A percentile compares a stretch with the other conserved stretches of the same genome.
phyloP scores from a whole-genome alignment of 108 stramenopile genomes.

The Discostella pseudostelligera region DNA sequence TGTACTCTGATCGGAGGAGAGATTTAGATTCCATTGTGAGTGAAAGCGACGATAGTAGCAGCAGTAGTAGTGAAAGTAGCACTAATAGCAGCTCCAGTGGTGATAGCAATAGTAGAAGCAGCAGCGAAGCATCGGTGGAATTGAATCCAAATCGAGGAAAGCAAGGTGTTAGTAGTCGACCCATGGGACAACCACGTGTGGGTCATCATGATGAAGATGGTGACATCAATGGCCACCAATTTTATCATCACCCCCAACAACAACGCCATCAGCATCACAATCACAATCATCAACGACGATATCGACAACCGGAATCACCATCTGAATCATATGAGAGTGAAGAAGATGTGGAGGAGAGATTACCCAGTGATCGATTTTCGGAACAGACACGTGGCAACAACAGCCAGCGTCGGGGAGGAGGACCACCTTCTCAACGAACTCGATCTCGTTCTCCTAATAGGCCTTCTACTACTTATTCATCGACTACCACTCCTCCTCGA shows the following conservation, averaged over 20 bases:
- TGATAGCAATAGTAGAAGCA: not conserved
- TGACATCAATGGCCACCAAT: not conserved
- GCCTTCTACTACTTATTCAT: too few species aligned
- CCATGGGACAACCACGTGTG: conserved; percentile 6
- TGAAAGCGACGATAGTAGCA: conserved; percentile 4
- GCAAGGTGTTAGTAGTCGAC: not conserved
- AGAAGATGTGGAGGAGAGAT: too few species aligned
- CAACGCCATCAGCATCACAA: too few species aligned
- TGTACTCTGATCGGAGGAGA: not conserved
- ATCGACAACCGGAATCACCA: too few species aligned
- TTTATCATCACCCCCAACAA: too few species aligned
- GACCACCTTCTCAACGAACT: too few species aligned
- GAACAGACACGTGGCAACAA: not conserved
- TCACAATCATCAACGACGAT: too few species aligned
- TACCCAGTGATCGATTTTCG: too few species aligned
- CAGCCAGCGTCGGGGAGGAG: not conserved
- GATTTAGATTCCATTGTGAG: conserved; percentile 29
- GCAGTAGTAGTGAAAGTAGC: conserved; percentile 1
- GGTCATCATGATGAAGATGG: conserved; percentile 9
- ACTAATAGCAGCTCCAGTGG: not conserved
- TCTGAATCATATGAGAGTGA: too few species aligned
- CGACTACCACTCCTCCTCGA: too few species aligned
- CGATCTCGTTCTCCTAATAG: not conserved
- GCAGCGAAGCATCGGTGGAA: not conserved
- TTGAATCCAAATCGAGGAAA: conserved; percentile 3